A percentile compares a stretch with the other conserved stretches of the same genome.
These are phyloP conservation scores for Benincasa hispida DNA, from an alignment of 306 rosid genomes.

Conservation along the genomic window DNA sequence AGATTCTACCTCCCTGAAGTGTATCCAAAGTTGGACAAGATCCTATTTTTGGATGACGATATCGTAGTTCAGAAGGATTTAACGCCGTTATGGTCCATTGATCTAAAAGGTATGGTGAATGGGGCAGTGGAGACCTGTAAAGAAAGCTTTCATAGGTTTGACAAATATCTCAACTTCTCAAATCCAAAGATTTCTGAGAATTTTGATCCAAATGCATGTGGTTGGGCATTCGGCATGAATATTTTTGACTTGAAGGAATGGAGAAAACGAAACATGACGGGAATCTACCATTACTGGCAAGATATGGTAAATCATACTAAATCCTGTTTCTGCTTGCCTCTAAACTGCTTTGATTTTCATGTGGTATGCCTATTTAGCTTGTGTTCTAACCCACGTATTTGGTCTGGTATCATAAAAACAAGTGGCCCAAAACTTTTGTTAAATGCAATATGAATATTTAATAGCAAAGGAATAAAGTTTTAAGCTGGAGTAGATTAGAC, in stretches of 20 bases:
- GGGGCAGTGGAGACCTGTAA: constrained; percentile 99
- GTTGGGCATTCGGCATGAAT: constrained; percentile 99
- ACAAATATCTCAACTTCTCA: constrained; percentile 90
- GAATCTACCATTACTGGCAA: constrained; percentile 92
- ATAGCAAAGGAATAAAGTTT: background rate
- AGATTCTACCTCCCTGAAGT: constrained; percentile 95
- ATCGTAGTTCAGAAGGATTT: constrained; percentile 93
- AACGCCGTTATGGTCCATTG: constrained; percentile 79
- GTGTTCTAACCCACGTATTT: background rate
- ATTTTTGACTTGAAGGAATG: constrained; percentile 91
- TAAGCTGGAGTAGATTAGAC: background rate
- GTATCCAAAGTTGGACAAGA: constrained; percentile 80
- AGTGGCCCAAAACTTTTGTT: background rate
- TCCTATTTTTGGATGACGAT: constrained; percentile 91
- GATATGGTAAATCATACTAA: constrained; percentile 41
- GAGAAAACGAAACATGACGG: constrained; percentile 81
- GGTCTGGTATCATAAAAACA: background rate
- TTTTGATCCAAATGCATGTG: constrained; percentile 88
- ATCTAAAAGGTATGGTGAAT: constrained; percentile 84
- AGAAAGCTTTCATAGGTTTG: constrained; percentile 97
- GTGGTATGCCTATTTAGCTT: background rate
- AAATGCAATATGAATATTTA: background rate
- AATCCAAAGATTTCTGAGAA: constrained; percentile 69
- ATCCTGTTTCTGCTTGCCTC: constrained; percentile 10
- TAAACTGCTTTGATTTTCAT: background rate